A percentile compares a stretch with the other conserved stretches of the same genome.
Evolutionary conservation across 2,329 filamentous ascomycete genomes (phyloP).

Genomic region (Penicillium crustosum): DNA sequence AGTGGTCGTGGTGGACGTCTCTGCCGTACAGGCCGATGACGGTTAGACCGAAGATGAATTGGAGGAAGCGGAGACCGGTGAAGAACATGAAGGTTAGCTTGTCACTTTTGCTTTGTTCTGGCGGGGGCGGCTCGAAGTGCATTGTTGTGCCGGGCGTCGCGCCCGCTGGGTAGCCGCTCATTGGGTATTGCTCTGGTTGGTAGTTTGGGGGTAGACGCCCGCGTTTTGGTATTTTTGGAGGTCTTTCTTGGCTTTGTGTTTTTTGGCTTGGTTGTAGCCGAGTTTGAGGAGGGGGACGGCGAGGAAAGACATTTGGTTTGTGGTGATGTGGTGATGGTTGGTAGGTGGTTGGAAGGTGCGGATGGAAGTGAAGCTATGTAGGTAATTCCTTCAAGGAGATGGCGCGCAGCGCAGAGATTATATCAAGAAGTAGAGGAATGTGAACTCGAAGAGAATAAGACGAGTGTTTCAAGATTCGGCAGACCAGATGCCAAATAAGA

Average conservation of each 20-base stretch:
- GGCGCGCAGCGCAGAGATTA: constrained; percentile 7
- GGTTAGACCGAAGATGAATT: constrained; percentile 73
- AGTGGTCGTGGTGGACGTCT: constrained; percentile 55
- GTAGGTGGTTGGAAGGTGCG: background rate
- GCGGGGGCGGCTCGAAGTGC: constrained; percentile 12
- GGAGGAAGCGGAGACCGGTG: constrained; percentile 65
- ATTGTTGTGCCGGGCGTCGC: constrained; percentile 20
- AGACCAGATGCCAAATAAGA: constrained; percentile 19
- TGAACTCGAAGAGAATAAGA: background rate
- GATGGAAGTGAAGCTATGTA: background rate
- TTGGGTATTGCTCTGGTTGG: constrained; percentile 20
- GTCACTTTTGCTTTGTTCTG: constrained; percentile 13
- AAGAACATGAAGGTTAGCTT: constrained; percentile 22
- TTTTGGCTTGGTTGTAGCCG: constrained; percentile 32
- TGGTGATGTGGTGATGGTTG: background rate
- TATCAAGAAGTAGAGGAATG: background rate
- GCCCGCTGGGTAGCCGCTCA: constrained; percentile 22
- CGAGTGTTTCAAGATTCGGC: constrained; percentile 6
- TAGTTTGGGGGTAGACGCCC: constrained; percentile 18
- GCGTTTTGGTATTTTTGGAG: constrained; percentile 16
- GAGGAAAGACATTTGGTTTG: constrained; percentile 30
- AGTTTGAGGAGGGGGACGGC: constrained; percentile 30
- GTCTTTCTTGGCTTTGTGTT: constrained; percentile 31
- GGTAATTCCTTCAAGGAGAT: background rate
- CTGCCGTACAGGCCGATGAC: constrained; percentile 76